Evolutionary conservation across 2,329 filamentous ascomycete genomes (phyloP), one percentile per base, ranked within the genome.

Genomic region (Arthrobotrys conoides): DNA sequence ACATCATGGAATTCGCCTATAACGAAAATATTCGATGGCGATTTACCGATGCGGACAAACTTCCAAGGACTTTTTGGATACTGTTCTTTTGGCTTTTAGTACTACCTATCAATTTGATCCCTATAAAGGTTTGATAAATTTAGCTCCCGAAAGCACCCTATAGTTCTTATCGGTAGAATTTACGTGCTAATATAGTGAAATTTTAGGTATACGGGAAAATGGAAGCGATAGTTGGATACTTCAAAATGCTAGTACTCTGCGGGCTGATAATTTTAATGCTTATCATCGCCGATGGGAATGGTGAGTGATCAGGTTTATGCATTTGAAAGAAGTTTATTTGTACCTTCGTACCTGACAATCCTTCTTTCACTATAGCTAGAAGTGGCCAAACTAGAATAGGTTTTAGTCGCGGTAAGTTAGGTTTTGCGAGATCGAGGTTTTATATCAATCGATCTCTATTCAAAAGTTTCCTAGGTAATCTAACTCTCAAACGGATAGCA

Each of bases 1-100:
- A 85, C 51, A 81, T 84, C 4, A 85, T 85, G 82, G 83, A 83
- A 66, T 86, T 86, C 72, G 80, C 82, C 27, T 85, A 85, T 64
- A 83, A 85, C 67, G 83, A 85, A 67, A 83, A 83, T 10, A 84
- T 33, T 46, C 84, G 84, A 0, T 82, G 80, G 30, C 63, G 84
- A 18, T 82, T 81, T 55, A 85, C 84, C 83, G 67, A 65, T n/a
- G 81, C 82, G 14, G 84, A 84, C 10, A 82, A 57, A 82, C n/a
- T 85, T 16, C 84, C 84, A 68, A 82, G 83, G 67, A 84, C 84
- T 1, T 82, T 85, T 22, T 85, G 84, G 84, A 84, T 85, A 51
- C 80, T 82, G 0, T 79, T 85, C 5, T 85, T 85, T 67, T 71
- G 53, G 82, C 83, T 57, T 66, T 81, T 71, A 83, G 82, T 3